Base-by-base conservation (phyloP, 2,329 filamentous ascomycete species). In the Tolypocladium cylindrosporum region DNA sequence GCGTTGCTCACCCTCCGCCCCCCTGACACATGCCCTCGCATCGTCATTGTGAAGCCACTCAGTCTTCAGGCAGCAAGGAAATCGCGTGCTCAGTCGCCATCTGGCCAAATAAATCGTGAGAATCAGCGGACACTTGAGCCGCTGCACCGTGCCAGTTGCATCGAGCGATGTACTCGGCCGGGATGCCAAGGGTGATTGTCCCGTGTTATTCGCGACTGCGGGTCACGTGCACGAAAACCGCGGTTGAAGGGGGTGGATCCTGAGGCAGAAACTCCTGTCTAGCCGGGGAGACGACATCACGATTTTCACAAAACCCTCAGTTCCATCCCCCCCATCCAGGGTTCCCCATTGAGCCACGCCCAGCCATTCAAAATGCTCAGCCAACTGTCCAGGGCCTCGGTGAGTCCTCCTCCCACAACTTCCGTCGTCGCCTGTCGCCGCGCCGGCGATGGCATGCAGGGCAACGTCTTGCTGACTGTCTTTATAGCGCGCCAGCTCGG, bases 341-440 rank as follows among this genome's bases (percentile, higher is more conserved):
- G 65, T 71, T 61, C 59, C 67, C 74, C 74, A 77, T 79, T 76
- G 77, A 79, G 74, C 77, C 77, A 73, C 72, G 65, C 71, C 71
- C 68, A 66, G 64, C 64, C 69, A 70, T 74, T 63, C 75, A 83
- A 75, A 68, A 84, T 84, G 81, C 75, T 84, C 74, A 72, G 71
- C 68, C 78, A 80, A 72, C 71, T 83, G 61, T 77, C 78, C 69
- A 75, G 81, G 75, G 75, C 74, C 71, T 77, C 81, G 73, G 82
- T 85, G 78, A 66, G 80, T 76, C 56, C 41, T 61, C 36, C n/a
- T 27, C 21, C 16, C 21, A 24, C 21, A 21, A 13, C 56, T 24
- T 14, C 45, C 24, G 27, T 4, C 41, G 21, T 16, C 24, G 43
- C 43, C 27, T 16, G 24, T 31, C 43, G 14, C 43, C 24, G 43